These are phyloP conservation scores for Geum urbanum DNA, from an alignment of 306 rosid species.

Conservation along the genomic window DNA sequence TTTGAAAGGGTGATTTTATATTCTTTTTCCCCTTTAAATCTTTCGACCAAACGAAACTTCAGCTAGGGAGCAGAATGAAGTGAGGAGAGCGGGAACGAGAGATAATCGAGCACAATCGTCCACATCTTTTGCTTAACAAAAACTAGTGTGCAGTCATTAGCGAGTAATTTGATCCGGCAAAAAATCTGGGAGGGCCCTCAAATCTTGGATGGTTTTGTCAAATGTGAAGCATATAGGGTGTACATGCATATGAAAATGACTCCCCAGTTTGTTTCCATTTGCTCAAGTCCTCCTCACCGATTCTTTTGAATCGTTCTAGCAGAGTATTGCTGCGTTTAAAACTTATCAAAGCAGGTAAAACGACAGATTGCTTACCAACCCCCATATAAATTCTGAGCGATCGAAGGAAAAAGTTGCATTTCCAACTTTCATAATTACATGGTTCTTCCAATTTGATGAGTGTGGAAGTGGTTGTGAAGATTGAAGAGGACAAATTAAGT, in stretches of 20 bases:
- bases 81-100: no score
- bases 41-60: no score
- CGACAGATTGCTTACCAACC: neutral
- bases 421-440: neutral
- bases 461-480: neutral
- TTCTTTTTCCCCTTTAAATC: no score
- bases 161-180: constrained; percentile 14
- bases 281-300: neutral
- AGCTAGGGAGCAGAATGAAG: no score
- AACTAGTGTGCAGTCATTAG: neutral
- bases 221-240: constrained; percentile 38
- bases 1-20: no score
- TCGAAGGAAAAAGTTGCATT: neutral
- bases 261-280: constrained; percentile 17
- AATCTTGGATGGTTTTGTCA: constrained; percentile 28
- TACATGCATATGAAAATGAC: constrained; percentile 69
- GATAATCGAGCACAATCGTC: neutral
- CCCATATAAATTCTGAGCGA: neutral
- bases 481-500: neutral
- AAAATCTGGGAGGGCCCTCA: constrained; percentile 39
- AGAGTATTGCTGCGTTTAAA: no score
- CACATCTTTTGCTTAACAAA: neutral
- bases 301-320: no score
- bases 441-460: neutral
- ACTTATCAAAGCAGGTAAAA: neutral